These are phyloP conservation scores for Blastobotrys serpentis DNA, from an alignment of 1,139 yeast species.

Conservation along the genomic window DNA sequence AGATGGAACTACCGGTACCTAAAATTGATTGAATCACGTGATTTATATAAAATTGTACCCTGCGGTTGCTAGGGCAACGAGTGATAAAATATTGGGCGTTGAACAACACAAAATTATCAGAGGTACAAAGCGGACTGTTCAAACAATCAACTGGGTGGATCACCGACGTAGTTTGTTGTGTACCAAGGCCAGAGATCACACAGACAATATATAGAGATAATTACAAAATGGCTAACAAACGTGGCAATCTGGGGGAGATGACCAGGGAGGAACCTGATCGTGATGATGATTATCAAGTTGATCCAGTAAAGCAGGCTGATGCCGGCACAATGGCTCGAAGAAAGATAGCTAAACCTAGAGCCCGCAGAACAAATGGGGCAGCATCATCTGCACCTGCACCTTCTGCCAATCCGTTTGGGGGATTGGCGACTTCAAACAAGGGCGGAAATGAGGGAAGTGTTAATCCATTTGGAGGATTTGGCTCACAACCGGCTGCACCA, in stretches of 20 bases:
- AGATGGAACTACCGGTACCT: no score
- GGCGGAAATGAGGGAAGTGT: neutral
- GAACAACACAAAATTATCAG: constrained; percentile 19
- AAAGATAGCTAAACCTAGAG: constrained; percentile 62
- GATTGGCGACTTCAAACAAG: constrained; percentile 20
- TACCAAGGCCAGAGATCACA: no score
- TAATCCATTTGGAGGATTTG: constrained; percentile 14
- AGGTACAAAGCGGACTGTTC: constrained; percentile 2
- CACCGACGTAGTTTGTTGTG: no score
- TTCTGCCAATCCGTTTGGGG: constrained; percentile 26
- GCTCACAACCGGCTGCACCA: neutral
- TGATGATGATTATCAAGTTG: constrained; percentile 39
- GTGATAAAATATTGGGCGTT: constrained; percentile 13
- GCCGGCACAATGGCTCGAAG: constrained; percentile 64
- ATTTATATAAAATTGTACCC: no score
- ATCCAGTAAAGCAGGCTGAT: constrained; percentile 50
- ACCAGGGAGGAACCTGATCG: constrained; percentile 46
- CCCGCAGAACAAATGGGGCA: constrained; percentile 30
- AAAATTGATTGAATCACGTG: constrained; percentile 1
- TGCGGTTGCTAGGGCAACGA: neutral
- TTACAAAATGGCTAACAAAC: constrained; percentile 22
- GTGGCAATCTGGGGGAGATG: constrained; percentile 23
- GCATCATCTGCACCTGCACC: constrained; percentile 20
- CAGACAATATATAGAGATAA: no score
- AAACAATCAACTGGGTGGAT: neutral